Evolutionary conservation across 495 filamentous ascomycete genomes (phyloP), one percentile per base, ranked within the genome.

Genomic region (Aspergillus biplanus): DNA sequence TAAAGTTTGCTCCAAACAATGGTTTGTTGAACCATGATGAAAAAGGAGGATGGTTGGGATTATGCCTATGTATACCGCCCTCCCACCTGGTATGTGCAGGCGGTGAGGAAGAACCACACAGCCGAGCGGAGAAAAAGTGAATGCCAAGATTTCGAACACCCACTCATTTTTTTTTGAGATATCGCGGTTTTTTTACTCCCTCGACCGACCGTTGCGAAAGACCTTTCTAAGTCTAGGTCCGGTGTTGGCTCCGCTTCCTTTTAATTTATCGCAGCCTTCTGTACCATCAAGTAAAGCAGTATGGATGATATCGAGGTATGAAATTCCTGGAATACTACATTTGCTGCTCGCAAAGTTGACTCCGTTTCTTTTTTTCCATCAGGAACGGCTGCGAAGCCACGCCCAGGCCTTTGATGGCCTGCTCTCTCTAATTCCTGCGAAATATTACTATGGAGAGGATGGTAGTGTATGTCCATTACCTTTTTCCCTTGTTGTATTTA

Each of bases 341-440:
- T 33, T 52, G 16, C 52, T 46, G 46, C 49, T 61, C 53, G 54
- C 54, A 58, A 67, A 59, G 60, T 69, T 71, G 65, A 72, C 65
- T 56, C 47, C 47, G 50, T 56, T 70, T 65, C 69, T 68, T 65
- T 56, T 58, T n/a, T 53, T 18, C 58, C 21, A 49, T 59, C 65
- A 80, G 95, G 91, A 93, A 69, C 92, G 92, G 67, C 83, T 99
- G 67, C 89, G 87, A 73, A 89, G 86, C 75, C 91, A 97, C 72
- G 87, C 92, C 35, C 83, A 90, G 75, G 88, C 93, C 63, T 97
- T 99, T 71, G 90, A 97, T 73, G 92, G 93, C 59, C 77, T 99
- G 16, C 83, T 99, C 64, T 94, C 93, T 32, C 81, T 99, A 52
- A 97, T 97, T 69, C 95, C 95, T 33, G 93, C 92, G 21, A 93